Evolutionary conservation across 257 asterid species (phyloP).

Genomic region (Solanum corneliomulleri): DNA sequence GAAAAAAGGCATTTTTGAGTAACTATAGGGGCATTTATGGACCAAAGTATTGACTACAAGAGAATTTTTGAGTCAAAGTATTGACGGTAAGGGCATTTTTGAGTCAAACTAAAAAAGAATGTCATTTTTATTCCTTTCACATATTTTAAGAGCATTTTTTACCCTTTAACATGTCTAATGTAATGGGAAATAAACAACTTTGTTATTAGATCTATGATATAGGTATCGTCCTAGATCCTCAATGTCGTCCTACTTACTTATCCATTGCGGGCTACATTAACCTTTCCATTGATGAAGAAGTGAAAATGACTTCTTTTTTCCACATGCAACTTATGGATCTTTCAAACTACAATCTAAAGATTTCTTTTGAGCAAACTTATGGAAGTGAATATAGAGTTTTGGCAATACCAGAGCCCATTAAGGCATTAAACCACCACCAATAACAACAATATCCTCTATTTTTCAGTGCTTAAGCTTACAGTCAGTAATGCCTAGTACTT

Average conservation of each 20-base stretch:
- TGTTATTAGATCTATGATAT: background rate
- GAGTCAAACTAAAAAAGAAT: no score
- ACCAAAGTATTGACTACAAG: no score
- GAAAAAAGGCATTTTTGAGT: no score
- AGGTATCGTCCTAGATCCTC: background rate
- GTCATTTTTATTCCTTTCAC: no score
- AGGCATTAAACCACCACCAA: constrained; percentile 29
- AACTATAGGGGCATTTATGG: no score
- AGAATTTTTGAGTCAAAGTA: no score
- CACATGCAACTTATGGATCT: background rate
- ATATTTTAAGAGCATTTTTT: no score
- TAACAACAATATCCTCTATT: constrained; percentile 31
- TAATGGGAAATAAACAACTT: background rate
- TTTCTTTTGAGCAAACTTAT: background rate
- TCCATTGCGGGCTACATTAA: background rate
- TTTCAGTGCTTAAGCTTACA: constrained; percentile 24
- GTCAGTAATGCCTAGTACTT: constrained; percentile 34
- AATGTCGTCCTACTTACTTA: background rate
- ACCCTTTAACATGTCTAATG: no score
- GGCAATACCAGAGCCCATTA: constrained; percentile 26
- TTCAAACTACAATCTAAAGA: background rate
- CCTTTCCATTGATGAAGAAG: background rate
- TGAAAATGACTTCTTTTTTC: background rate
- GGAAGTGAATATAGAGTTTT: constrained; percentile 7
- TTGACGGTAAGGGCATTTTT: no score